phyloP scores from a whole-genome alignment of 2,329 filamentous ascomycete genomes.

The Elsinoe australis region DNA sequence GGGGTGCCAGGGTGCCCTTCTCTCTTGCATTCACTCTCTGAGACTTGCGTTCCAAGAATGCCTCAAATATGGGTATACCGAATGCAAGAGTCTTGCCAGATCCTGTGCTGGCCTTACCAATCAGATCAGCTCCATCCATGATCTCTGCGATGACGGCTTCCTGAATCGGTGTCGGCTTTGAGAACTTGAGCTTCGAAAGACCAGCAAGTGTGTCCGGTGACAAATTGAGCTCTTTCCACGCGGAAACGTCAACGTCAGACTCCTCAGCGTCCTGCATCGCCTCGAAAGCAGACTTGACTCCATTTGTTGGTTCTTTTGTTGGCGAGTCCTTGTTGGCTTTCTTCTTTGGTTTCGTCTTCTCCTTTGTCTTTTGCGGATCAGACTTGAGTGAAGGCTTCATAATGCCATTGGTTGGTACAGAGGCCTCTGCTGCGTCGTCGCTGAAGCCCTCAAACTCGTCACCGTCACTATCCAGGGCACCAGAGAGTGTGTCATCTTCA shows the following conservation, averaged over 20 bases:
- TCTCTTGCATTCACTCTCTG: constrained; percentile 27
- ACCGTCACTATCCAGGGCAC: constrained; percentile 15
- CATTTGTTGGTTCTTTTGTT: background rate
- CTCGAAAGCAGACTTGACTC: constrained; percentile 43
- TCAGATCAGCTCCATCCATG: constrained; percentile 74
- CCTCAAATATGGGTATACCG: constrained; percentile 84
- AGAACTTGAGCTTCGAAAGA: constrained; percentile 71
- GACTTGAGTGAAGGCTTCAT: no score
- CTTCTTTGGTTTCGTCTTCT: constrained; percentile 23
- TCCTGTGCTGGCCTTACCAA: constrained; percentile 92
- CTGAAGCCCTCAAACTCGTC: constrained; percentile 31
- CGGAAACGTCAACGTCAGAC: constrained; percentile 62
- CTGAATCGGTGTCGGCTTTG: constrained; percentile 76
- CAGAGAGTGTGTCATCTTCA: constrained; percentile 16
- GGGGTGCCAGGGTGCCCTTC: constrained; percentile 30
- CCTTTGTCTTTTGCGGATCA: constrained; percentile 24
- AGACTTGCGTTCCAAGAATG: constrained; percentile 53
- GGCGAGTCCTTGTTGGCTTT: constrained; percentile 15
- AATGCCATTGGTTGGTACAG: constrained; percentile 19
- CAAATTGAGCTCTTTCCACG: constrained; percentile 68
- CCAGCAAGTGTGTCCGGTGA: constrained; percentile 64
- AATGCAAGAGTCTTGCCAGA: constrained; percentile 96
- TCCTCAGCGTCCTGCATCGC: constrained; percentile 38
- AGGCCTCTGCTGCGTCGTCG: constrained; percentile 25
- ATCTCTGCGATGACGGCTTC: constrained; percentile 71